Base-by-base conservation (phyloP, 1,284 basidiomycete genomes). In the Malassezia dermatis region DNA sequence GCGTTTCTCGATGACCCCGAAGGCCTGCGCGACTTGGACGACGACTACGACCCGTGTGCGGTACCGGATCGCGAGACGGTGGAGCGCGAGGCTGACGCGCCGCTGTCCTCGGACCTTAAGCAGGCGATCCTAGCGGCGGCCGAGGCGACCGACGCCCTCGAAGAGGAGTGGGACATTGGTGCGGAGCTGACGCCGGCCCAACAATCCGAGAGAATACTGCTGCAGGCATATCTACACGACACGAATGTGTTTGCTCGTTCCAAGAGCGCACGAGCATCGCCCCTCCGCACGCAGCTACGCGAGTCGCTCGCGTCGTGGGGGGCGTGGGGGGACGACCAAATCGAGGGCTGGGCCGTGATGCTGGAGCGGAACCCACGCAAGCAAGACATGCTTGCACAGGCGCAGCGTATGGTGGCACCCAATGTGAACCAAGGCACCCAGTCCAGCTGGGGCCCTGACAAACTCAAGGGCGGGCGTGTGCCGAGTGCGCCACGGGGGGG, bases 1-100 rank as follows among this genome's bases (percentile, higher is more conserved):
- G 37, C 31, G 15, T 57, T 57, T 24, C 42, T 57, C 30, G 55
- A 57, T 42, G 55, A 57, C 26, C 55, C 55, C 5, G 37, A 52
- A 8, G 55, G 55, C 3, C 15, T 57, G 21, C 26, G n/a, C 32
- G 55, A 54, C 41, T 13, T 51, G 15, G 51, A 46, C 5, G 49
- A n/a, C 10, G 49, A 51, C 31, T 23, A 43, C 41, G 49, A 51
- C 26, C 49, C 49, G 1, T 24, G 23, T 24, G 46, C 24, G 10
- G 17, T 21, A 30, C 12, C 49, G 2, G 15, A 13, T 21, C 15
- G 24, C 15, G 12, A 21, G 13, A 3, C 26, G 19, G n/a, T 24
- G 10, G 17, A 27, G 8, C 32, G 17, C 7, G 34, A n/a, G 13
- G 17, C 21, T 6, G 41, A 34, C 11, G 32, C 28, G 3, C 13